Percentiles rank a stretch among this genome's conserved stretches.
Evolutionary conservation across 495 filamentous ascomycete genomes (phyloP).

Genomic region (Jackrogersella multiformis): DNA sequence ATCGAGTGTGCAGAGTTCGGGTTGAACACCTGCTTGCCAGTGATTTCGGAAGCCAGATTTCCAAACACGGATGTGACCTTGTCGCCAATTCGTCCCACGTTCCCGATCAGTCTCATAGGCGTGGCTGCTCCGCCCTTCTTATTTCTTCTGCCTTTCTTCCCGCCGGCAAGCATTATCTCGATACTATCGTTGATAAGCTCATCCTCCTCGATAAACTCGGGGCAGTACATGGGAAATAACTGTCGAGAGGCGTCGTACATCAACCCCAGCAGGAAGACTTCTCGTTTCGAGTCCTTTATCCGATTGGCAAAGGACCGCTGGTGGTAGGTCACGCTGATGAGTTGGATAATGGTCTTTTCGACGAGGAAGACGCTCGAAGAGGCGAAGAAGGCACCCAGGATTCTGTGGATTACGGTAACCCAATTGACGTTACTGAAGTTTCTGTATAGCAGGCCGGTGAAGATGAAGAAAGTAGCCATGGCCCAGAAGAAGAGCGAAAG

Average conservation of each 20-base stretch:
- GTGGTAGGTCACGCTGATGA: conserved; percentile 95
- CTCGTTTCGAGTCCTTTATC: conserved; percentile 89
- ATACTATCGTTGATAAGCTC: conserved; percentile 87
- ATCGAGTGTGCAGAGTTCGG: conserved; percentile 87
- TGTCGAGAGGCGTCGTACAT: conserved; percentile 89
- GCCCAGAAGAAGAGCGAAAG: conserved; percentile 90
- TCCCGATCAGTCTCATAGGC: conserved; percentile 79
- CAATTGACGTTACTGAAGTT: conserved; percentile 44
- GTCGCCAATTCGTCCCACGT: conserved; percentile 84
- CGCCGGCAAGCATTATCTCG: conserved; percentile 56
- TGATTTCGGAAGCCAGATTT: conserved; percentile 93
- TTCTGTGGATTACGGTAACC: conserved; percentile 66
- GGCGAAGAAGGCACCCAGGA: conserved; percentile 80
- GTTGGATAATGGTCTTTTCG: conserved; percentile 86
- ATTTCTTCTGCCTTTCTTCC: conserved; percentile 54
- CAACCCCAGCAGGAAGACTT: conserved; percentile 77
- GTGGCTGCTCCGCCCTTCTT: conserved; percentile 68
- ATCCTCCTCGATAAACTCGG: conserved; percentile 91
- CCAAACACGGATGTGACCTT: conserved; percentile 92
- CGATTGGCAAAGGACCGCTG: conserved; percentile 88
- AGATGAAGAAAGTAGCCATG: conserved; percentile 80
- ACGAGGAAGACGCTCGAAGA: conserved; percentile 78
- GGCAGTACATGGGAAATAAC: conserved; percentile 90
- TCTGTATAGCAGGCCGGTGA: conserved; percentile 67
- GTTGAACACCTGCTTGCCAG: conserved; percentile 94